Conservation (phyloP, 805 yeast genomes). For the Candida ascalaphidarum region DNA sequence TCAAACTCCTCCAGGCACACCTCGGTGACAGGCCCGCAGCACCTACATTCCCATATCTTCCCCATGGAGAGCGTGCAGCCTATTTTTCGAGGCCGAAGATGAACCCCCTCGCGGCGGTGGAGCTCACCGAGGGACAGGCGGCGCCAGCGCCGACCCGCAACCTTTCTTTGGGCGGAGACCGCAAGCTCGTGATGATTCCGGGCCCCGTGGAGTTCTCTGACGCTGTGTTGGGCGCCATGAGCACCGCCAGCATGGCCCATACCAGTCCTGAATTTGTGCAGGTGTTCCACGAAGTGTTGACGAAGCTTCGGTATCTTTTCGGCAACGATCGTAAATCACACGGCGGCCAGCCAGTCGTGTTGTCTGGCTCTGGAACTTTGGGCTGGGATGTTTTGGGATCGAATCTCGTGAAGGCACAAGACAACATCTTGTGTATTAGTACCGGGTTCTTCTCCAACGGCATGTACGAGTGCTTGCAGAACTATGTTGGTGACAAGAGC, state of each 20-base stretch:
- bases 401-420: conserved; percentile 7
- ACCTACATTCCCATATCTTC: too few species aligned
- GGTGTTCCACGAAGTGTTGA: conserved; percentile 1
- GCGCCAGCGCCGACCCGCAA: too few species aligned
- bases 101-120: too few species aligned
- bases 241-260: conserved; percentile 2
- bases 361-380: conserved; percentile 4
- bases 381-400: conserved; percentile 5
- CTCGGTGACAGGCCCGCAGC: too few species aligned
- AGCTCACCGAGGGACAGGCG: too few species aligned
- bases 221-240: conserved; percentile 2
- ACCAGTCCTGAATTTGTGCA: conserved; percentile 3
- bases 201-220: conserved; percentile 4
- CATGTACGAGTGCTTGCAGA: conserved; percentile 2
- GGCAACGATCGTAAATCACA: conserved; percentile 1
- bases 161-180: too few species aligned
- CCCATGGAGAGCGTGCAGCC: too few species aligned
- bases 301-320: conserved; percentile 2
- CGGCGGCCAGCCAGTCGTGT: conserved; percentile 3
- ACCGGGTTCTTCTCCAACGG: conserved; percentile 4
- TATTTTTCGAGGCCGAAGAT: too few species aligned
- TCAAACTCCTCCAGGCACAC: too few species aligned
- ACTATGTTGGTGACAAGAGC: conserved; percentile 3
- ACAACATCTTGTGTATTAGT: conserved; percentile 4
- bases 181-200: too few species aligned